Evolutionary conservation across 78 protist genomes (phyloP).

Genomic region (Dictyostelium capitatum): DNA sequence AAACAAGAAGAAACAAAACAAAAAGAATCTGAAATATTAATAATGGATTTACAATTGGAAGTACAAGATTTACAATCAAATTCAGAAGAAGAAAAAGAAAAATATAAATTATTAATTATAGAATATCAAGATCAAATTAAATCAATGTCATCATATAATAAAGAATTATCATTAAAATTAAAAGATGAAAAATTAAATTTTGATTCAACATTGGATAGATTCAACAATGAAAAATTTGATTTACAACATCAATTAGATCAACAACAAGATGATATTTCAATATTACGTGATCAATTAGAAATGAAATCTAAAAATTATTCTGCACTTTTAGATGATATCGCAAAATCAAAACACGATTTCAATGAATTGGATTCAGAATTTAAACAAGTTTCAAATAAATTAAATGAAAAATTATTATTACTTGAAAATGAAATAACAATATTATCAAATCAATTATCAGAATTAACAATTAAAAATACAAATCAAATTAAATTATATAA

Average conservation of each 20-base stretch:
- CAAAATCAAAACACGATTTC: not conserved
- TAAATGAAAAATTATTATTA: not conserved
- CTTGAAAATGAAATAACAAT: not conserved
- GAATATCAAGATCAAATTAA: not conserved
- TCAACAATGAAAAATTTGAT: not conserved
- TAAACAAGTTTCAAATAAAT: not conserved
- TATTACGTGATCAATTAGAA: not conserved
- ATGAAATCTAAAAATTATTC: not conserved
- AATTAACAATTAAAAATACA: not conserved
- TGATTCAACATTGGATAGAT: not conserved
- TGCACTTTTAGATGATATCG: not conserved
- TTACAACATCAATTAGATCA: not conserved
- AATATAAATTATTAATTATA: not conserved
- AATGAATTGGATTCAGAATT: not conserved
- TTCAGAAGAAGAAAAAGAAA: not conserved
- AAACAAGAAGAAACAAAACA: not conserved
- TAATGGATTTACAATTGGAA: conserved; percentile 15
- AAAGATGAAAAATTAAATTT: not conserved
- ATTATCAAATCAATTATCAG: not conserved
- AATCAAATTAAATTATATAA: not conserved
- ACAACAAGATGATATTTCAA: not conserved
- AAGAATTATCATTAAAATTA: not conserved
- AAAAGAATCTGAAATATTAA: conserved; percentile 8
- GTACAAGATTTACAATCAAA: conserved; percentile 8
- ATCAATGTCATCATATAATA: not conserved